Percentiles rank a stretch among this genome's conserved stretches.
These are phyloP conservation scores for Ceratocystiopsis brevicomis DNA, from an alignment of 2,329 filamentous ascomycete genomes.

Conservation along the genomic window DNA sequence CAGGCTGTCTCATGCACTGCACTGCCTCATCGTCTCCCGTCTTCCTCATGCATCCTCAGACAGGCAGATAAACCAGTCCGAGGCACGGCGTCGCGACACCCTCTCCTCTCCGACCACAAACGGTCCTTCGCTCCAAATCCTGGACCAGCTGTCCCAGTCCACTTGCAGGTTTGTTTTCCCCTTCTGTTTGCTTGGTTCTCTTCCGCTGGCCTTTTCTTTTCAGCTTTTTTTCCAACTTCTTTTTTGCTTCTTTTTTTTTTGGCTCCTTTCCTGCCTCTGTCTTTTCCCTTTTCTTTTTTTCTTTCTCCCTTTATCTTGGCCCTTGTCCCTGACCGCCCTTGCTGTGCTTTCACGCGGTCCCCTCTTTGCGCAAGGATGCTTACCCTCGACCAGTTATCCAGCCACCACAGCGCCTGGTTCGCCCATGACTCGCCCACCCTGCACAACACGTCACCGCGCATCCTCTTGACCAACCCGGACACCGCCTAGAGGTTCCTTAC, in stretches of 20 bases:
- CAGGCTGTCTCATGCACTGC: not conserved
- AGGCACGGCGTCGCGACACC: too few relatives aligned
- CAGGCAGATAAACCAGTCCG: too few relatives aligned
- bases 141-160: not conserved
- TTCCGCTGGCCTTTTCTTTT: not conserved
- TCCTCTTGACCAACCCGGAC: too few relatives aligned
- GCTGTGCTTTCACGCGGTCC: not conserved
- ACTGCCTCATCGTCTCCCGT: not conserved
- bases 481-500: too few relatives aligned
- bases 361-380: not conserved
- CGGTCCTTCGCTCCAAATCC: too few relatives aligned
- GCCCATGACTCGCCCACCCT: constrained; percentile 21
- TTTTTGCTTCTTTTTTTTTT: not conserved
- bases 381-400: too few relatives aligned
- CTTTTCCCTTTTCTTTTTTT: not conserved
- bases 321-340: not conserved
- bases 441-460: too few relatives aligned
- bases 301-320: too few relatives aligned
- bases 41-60: not conserved
- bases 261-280: not conserved
- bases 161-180: not conserved
- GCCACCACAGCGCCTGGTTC: not conserved
- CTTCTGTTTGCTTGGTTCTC: constrained; percentile 3
- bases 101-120: too few relatives aligned
- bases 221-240: not conserved